phyloP scores from a whole-genome alignment of 495 filamentous ascomycete genomes.

The Xanthoparmelia taractica region DNA sequence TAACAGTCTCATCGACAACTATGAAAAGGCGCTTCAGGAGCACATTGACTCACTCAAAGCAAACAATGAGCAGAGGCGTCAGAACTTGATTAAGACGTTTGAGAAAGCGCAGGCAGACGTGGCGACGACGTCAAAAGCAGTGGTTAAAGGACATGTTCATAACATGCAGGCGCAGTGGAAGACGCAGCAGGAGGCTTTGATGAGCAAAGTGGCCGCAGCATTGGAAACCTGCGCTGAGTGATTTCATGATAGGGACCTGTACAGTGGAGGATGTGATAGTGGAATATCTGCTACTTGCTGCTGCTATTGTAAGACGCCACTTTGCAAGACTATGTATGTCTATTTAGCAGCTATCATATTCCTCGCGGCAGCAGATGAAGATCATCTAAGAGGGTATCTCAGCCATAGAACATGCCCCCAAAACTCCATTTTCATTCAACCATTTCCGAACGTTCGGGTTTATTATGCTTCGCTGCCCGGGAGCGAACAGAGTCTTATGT shows the following conservation, averaged over 20 bases:
- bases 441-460: not conserved
- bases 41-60: not conserved
- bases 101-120: not conserved
- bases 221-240: not conserved
- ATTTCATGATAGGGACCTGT: not conserved
- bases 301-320: not conserved
- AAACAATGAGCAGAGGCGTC: not conserved
- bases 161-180: not conserved
- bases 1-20: conserved; percentile 4
- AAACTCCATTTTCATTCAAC: not conserved
- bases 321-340: not conserved
- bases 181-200: not conserved
- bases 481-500: not conserved
- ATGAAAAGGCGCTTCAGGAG: not conserved
- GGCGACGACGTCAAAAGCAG: not conserved
- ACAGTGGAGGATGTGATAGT: not conserved
- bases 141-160: not conserved
- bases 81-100: not conserved
- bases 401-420: not conserved
- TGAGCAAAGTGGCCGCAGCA: not conserved
- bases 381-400: not conserved
- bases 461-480: not conserved
- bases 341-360: not conserved
- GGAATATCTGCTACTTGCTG: not conserved
- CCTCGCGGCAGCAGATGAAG: not conserved